Evolutionary conservation across 805 yeast species (phyloP), one percentile per base, ranked within the genome.

Genomic region (Ogataea minuta): DNA sequence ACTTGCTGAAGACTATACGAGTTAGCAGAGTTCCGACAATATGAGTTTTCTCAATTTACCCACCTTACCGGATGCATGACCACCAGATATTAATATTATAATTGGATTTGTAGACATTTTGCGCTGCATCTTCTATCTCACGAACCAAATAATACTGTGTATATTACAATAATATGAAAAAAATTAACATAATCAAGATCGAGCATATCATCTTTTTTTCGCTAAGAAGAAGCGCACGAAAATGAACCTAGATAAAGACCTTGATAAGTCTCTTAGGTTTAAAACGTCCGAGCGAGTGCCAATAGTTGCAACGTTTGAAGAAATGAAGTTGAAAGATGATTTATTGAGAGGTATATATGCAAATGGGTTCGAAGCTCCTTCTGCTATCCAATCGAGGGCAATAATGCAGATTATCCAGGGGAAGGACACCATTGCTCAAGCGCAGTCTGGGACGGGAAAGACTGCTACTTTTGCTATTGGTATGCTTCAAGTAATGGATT

Each of bases 391-490:
- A 63, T 79, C 81, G 41, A 68, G 93, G 54, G 95, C 93, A 34
- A 84, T 84, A 50, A 71, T 78, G 60, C 91, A 84, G 56, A 83
- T 84, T 51, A 80, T 84, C 45, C 75, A 78, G 42, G 90, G 90
- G 30, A 66, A 81, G 54, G 91, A 84, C 56, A 71, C 76, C 0
- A 72, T 84, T 49, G 95, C 93, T 42, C 95, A 84, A 66, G 91
- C 93, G 36, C 95, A 84, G 67, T 84, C 91, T 23, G 95, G 95
- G 62, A 84, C 95, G 20, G 95, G 95, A 63, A 84, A 84, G 67
- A 84, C 95, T n/a, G 95, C 95, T 42, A 84, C 95, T 15, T 84
- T 80, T 67, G 72, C 87, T 48, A 88, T 91, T 52, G 83, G 76
- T 30, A 64, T 71, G 59, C 60, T 76, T 31, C 74, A 75, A 57